Evolutionary conservation across 1,284 basidiomycete genomes (phyloP), one percentile per base, ranked within the genome.

Genomic region (Ceratobasidium theobromae): DNA sequence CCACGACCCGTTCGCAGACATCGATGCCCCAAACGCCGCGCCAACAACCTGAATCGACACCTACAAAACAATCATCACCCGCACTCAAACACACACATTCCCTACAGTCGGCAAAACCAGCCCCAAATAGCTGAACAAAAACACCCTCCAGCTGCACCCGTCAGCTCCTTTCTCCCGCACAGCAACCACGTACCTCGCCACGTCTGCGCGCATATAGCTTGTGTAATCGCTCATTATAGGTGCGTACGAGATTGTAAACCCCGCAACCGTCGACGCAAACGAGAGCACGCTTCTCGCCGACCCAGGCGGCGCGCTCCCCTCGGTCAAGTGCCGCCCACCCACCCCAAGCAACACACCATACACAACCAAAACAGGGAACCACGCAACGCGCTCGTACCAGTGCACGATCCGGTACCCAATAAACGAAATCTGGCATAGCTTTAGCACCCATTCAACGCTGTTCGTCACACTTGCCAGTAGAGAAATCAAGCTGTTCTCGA

Each of bases 341-440:
- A 92, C 77, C 0, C 89, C 91, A 38, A 89, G 78, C 9, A 88
- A 85, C 65, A 93, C 85, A 58, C 93, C 73, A 76, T 87, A 93
- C 32, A 87, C 82, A 48, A 95, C 78, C 28, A 94, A 74, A 32
- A 94, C 84, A 0, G 92, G 92, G 23, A 91, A 78, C 88, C 91
- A 94, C 3, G 88, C 79, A 3, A 88, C 71, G 5, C 86, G 83
- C 72, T 93, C 91, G 70, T 90, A 91, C 88, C 86, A 87, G 67
- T 79, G 82, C n/a, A 95, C 79, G 9, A 93, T 82, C 53, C 79
- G 84, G 73, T 86, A 86, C 0, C 92, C 92, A 73, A 86, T 89
- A 74, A 95, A 94, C 9, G 89, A 91, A 21, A 94, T 77, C 85
- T 86, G 38, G 16, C 9, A n/a, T 6, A 8, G 43, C 35, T 8